Percentiles rank a stretch among this genome's conserved stretches.
These are phyloP conservation scores for Ustilago loliicola DNA, from an alignment of 1,284 basidiomycete species.

Conservation along the genomic window DNA sequence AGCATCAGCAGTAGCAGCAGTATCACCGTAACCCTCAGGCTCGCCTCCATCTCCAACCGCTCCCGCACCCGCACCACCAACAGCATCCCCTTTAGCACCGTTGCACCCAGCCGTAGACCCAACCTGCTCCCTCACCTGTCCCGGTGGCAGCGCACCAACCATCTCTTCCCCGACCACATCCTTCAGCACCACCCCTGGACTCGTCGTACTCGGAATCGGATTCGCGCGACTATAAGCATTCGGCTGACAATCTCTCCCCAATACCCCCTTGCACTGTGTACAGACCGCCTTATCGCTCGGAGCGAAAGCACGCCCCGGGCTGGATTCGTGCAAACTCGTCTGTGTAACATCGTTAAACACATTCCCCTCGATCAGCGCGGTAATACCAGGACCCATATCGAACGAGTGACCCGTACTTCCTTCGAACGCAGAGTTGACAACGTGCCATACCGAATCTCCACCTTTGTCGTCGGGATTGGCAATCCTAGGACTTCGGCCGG, in stretches of 20 bases:
- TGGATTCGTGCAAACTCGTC: slow-evolving; percentile 32
- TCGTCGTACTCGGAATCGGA: slow-evolving; percentile 38
- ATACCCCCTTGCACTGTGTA: slow-evolving; percentile 17
- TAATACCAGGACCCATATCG: slow-evolving; percentile 33
- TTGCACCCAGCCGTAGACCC: background rate
- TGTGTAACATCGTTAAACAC: slow-evolving; percentile 43
- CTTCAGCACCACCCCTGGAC: slow-evolving; percentile 24
- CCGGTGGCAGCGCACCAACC: slow-evolving; percentile 17
- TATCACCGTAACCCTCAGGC: slow-evolving; percentile 18
- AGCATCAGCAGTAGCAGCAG: background rate
- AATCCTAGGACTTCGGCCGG: slow-evolving; percentile 42
- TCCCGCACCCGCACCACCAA: background rate
- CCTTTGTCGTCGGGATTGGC: slow-evolving; percentile 26
- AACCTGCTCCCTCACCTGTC: slow-evolving; percentile 17
- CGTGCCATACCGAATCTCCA: slow-evolving; percentile 38
- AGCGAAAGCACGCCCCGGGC: slow-evolving; percentile 32
- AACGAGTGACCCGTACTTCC: slow-evolving; percentile 37
- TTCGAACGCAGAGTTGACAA: slow-evolving; percentile 38
- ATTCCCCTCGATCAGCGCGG: slow-evolving; percentile 45
- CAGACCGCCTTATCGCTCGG: slow-evolving; percentile 28
- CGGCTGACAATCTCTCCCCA: slow-evolving; percentile 42
- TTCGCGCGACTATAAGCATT: slow-evolving; percentile 32
- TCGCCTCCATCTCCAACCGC: background rate
- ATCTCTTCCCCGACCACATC: slow-evolving; percentile 23
- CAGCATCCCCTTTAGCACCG: slow-evolving; percentile 3